phyloP scores from a whole-genome alignment of 352 stramenopile species.

The Phytophthora ohioensis region DNA sequence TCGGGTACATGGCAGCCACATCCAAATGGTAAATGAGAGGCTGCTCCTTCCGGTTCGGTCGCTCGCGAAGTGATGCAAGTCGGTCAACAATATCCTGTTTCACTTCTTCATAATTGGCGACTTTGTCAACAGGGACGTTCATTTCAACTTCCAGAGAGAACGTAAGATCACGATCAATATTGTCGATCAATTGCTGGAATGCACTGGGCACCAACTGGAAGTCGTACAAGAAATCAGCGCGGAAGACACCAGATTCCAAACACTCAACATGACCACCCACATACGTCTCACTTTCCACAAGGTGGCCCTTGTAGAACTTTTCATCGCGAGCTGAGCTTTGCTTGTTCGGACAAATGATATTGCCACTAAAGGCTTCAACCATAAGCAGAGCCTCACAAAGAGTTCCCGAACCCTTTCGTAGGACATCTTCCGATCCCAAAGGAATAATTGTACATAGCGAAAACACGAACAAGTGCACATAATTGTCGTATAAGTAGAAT shows the following conservation, averaged over 20 bases:
- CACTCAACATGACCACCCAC: conserved; percentile 99
- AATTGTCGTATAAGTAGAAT: conserved; percentile 99
- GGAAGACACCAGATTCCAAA: conserved; percentile 98
- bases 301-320: conserved; percentile 93
- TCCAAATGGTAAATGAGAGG: conserved; percentile 99
- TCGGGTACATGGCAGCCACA: conserved; percentile 99
- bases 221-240: conserved; percentile 97
- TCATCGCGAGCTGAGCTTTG: conserved; percentile 86
- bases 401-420: conserved; percentile 96
- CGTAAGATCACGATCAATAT: conserved; percentile 97
- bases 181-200: conserved; percentile 96
- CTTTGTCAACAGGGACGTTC: conserved; percentile 87
- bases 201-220: conserved; percentile 96
- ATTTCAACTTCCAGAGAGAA: conserved; percentile 97
- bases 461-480: conserved; percentile 99
- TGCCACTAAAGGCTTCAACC: conserved; percentile 96
- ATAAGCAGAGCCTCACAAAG: conserved; percentile 99
- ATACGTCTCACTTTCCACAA: conserved; percentile 99
- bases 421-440: conserved; percentile 97
- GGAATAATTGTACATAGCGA: conserved; percentile 99
- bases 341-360: conserved; percentile 99
- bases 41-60: conserved; percentile 89
- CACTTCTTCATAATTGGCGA: conserved; percentile 92
- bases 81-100: conserved; percentile 93
- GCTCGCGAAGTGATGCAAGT: conserved; percentile 94